These are phyloP conservation scores for Phytophthora podocarpi DNA, from an alignment of 352 stramenopile genomes.

Conservation along the genomic window DNA sequence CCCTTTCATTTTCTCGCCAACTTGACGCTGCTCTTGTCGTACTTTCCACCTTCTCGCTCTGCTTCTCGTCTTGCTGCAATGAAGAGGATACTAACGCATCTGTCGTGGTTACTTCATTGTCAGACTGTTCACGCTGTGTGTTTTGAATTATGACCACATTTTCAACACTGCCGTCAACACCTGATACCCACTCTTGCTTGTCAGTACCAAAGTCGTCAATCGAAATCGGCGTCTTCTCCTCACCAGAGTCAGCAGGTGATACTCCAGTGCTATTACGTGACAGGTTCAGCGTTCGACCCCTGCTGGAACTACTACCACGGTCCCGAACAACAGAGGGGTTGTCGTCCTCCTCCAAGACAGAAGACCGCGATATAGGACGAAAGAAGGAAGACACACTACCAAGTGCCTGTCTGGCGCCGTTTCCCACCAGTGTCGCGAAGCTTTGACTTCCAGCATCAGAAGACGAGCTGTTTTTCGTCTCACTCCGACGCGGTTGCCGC, in stretches of 20 bases:
- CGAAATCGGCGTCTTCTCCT: constrained; percentile 26
- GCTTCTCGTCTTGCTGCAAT: constrained; percentile 20
- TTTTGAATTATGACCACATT: constrained; percentile 12
- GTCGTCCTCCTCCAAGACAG: constrained; percentile 25
- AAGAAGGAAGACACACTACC: constrained; percentile 33
- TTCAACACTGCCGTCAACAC: not conserved
- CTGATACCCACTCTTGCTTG: not conserved
- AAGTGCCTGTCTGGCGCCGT: constrained; percentile 15
- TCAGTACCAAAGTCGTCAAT: constrained; percentile 8
- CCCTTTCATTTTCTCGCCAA: constrained; percentile 23
- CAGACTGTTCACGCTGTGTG: constrained; percentile 8
- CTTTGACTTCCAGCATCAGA: not conserved
- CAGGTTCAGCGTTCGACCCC: constrained; percentile 23
- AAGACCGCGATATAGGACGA: constrained; percentile 2
- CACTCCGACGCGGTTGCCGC: not conserved
- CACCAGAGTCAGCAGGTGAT: constrained; percentile 3
- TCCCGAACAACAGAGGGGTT: constrained; percentile 10
- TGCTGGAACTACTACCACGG: not conserved
- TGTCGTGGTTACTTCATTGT: not conserved
- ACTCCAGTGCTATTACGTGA: constrained; percentile 12
- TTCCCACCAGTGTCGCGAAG: constrained; percentile 14
- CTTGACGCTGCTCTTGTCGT: constrained; percentile 25
- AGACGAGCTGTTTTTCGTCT: constrained; percentile 9
- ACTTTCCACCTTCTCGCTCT: constrained; percentile 10
- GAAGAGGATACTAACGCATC: not conserved